Percentiles rank a stretch among this genome's conserved stretches.
These are phyloP conservation scores for Golubevia sp. DNA, from an alignment of 1,284 basidiomycete genomes.

Conservation along the genomic window DNA sequence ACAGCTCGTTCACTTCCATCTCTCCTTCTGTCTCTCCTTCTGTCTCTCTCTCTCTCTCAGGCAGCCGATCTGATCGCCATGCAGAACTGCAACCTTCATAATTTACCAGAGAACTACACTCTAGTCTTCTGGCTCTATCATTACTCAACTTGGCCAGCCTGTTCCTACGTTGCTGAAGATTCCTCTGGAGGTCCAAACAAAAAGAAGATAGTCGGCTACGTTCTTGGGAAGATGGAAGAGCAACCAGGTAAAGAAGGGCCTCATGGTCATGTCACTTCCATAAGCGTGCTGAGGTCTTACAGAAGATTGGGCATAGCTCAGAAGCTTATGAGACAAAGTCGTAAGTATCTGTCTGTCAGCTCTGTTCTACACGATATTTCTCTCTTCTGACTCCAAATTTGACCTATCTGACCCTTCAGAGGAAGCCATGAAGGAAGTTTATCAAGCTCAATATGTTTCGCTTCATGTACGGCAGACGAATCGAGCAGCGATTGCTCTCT, in stretches of 20 bases:
- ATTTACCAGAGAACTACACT: conserved; percentile 60
- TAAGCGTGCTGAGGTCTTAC: conserved; percentile 54
- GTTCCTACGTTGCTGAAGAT: conserved; percentile 59
- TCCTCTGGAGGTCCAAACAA: conserved; percentile 30
- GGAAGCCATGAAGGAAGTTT: conserved; percentile 56
- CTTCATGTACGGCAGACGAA: conserved; percentile 58
- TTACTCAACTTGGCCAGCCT: conserved; percentile 57
- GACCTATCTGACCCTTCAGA: conserved; percentile 21
- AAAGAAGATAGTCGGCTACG: conserved; percentile 52
- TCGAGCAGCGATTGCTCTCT: conserved; percentile 54
- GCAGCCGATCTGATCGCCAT: conserved; percentile 54
- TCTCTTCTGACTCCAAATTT: neutral
- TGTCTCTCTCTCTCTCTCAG: conserved; percentile 14
- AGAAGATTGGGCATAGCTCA: conserved; percentile 54
- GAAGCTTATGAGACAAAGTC: conserved; percentile 58
- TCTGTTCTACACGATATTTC: neutral
- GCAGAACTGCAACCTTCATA: conserved; percentile 60
- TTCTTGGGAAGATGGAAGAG: conserved; percentile 53
- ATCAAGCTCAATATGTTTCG: conserved; percentile 52
- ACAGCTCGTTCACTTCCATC: neutral
- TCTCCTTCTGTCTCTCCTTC: neutral
- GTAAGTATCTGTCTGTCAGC: no score
- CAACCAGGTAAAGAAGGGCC: conserved; percentile 33
- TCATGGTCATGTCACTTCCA: conserved; percentile 58
- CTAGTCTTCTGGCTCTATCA: conserved; percentile 59